Percentiles rank a stretch among this genome's conserved stretches.
These are phyloP conservation scores for Allium fistulosum DNA, from an alignment of 106 monocot species.

Conservation along the genomic window DNA sequence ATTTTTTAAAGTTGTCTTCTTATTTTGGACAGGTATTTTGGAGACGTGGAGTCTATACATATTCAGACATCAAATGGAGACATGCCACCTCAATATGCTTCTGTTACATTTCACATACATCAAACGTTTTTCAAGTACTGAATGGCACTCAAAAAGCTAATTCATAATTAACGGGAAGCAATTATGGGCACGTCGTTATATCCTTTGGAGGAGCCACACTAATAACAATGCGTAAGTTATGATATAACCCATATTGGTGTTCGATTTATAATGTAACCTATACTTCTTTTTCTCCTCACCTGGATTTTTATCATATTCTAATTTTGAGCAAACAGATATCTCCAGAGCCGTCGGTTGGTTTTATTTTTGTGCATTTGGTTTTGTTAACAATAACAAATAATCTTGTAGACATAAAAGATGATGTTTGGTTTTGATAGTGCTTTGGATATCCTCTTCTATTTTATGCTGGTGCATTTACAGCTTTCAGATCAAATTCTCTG, in stretches of 20 bases:
- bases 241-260: too few species aligned
- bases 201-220: too few species aligned
- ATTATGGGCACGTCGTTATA: too few species aligned
- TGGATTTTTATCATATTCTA: slow-evolving; percentile 4
- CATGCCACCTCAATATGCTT: neutral
- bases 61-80: neutral
- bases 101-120: too few species aligned
- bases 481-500: too few species aligned
- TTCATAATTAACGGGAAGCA: too few species aligned
- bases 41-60: neutral
- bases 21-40: neutral
- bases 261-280: neutral
- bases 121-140: too few species aligned
- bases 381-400: neutral
- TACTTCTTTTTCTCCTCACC: neutral
- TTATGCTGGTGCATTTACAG: too few species aligned
- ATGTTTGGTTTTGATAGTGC: too few species aligned
- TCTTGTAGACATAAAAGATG: neutral
- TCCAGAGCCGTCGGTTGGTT: slow-evolving; percentile 2
- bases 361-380: neutral
- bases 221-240: neutral
- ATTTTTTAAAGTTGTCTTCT: too few species aligned
- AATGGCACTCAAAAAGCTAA: too few species aligned
- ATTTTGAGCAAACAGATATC: slow-evolving; percentile 9
- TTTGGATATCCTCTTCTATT: too few species aligned